Evolutionary conservation across 2,329 filamentous ascomycete genomes (phyloP).

Genomic region (Colletotrichum tofieldiae): DNA sequence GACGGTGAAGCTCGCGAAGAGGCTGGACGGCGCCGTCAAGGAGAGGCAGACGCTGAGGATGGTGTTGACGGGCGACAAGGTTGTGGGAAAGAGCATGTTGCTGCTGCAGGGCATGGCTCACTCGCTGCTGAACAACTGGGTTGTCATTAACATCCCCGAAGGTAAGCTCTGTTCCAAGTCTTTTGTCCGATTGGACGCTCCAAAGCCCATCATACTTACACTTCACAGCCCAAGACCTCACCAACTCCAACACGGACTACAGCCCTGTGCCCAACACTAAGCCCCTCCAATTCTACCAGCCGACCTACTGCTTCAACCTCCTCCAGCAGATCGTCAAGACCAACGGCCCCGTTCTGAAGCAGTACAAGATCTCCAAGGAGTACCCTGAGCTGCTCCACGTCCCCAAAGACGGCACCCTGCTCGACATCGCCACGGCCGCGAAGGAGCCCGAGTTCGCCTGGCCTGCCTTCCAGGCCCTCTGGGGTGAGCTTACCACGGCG

Average conservation of each 20-base stretch:
- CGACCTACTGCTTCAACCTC: constrained; percentile 81
- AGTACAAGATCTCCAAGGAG: constrained; percentile 61
- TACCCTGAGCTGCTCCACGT: constrained; percentile 71
- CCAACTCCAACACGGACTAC: constrained; percentile 87
- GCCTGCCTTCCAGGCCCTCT: constrained; percentile 85
- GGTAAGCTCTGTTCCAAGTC: constrained; percentile 67
- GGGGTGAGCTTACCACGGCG: constrained; percentile 79
- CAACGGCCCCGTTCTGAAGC: constrained; percentile 77
- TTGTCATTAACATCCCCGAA: constrained; percentile 92
- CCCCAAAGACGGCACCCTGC: constrained; percentile 74
- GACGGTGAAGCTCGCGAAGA: constrained; percentile 79
- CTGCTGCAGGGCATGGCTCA: constrained; percentile 87
- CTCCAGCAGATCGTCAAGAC: constrained; percentile 81
- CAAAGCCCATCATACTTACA: constrained; percentile 12
- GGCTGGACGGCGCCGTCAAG: constrained; percentile 70
- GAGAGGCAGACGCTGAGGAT: constrained; percentile 72
- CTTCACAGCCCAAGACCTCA: constrained; percentile 82
- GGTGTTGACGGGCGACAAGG: constrained; percentile 81
- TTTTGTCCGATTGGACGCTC: not conserved
- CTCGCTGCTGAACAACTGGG: constrained; percentile 86
- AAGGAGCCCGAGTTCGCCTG: constrained; percentile 85
- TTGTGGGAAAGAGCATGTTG: constrained; percentile 89
- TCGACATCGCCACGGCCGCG: constrained; percentile 78
- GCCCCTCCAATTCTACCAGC: constrained; percentile 80
- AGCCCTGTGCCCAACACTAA: constrained; percentile 74